Evolutionary conservation across 2,329 filamentous ascomycete genomes (phyloP), one percentile per base, ranked within the genome.

Genomic region (Penicillium sclerotigenum): DNA sequence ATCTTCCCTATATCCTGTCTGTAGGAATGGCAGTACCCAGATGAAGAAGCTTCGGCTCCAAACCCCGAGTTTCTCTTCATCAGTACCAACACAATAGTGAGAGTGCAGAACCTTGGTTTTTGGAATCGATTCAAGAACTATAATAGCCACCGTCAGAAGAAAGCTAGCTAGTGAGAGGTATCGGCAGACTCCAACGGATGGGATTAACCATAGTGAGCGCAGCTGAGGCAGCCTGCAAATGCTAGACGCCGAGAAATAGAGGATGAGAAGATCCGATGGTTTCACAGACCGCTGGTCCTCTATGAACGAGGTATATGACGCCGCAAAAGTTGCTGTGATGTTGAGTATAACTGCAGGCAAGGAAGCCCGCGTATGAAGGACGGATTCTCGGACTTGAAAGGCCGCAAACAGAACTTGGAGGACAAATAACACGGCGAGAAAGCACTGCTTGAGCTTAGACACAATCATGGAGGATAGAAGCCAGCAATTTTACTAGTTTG

Each of bases 231-330:
- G 33, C n/a, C 18, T 47, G 28, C 41, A 57, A 49, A 45, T 38
- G 28, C n/a, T 41, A 20, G 29, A 51, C 20, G 48, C 47, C 16
- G 33, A 58, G 26, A 47, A 58, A 36, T 34, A 64, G 14, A 42
- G 53, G 43, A 38, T n/a, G n/a, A 50, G 52, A 9, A 47, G 48
- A 46, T 20, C 51, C 24, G 52, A 58, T 1, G 52, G 52, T 34
- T 14, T 31, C 4, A 49, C 29, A 36, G 52, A 42, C 24, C 41
- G 38, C 54, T 57, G 40, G 28, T 53, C 18, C 18, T 49, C 47
- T 14, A 40, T 1, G 16, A 49, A 49, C 8, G 47, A 48, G 33
- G 20, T 22, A 10, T 48, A 48, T 37, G 18, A 28, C 3, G 46
- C 46, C 8, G 33, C 31, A 48, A 40, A 49, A 0, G 22, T 40